Base-by-base conservation (phyloP, 805 yeast species). In the Vanderwaltozyma yarrowii region DNA sequence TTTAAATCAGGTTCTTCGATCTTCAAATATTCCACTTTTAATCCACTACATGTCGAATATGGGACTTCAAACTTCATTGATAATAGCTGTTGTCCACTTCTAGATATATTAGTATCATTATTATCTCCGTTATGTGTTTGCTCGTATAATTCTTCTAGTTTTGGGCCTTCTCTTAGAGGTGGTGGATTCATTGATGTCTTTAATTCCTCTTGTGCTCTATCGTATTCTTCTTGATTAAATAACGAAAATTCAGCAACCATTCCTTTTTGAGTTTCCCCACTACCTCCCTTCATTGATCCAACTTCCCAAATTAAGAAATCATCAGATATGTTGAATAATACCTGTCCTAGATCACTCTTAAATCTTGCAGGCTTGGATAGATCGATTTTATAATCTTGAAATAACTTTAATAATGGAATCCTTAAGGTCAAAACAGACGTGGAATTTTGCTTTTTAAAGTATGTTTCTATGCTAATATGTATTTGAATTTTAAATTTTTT, bases 251-350 rank as follows among this genome's bases (percentile, higher is more conserved):
- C 80, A 0, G 77, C 72, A 60, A 69, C 70, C 82, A 80, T 73
- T 17, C 71, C 34, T 12, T 47, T 32, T 13, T 56, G 51, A 30
- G 66, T 59, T 36, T 71, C 74, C 2, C 95, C 95, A 15, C 58
- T 61, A 2, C 63, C 61, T 18, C 65, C 65, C 34, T 74, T 75
- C 39, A 85, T 59, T 16, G 77, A 66, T 4, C 72, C 75, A 14
- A 87, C 69, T 32, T 71, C 70, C 96, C 96, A 88, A 1, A 79
- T 56, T 2, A 88, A 60, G 38, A 74, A 75, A 24, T 80, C 73
- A 32, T 73, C 69, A 45, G 86, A 89, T 6, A 92, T 69, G 41
- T 78, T 77, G 54, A 78, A 83, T 10, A 72, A 63, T 1, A 84
- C 92, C 28, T 69, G 69, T 0, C 96, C 96, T 25, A 69, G 47